These are phyloP conservation scores for Euphorbia schlechtendalii DNA, from an alignment of 441 rosid species.

Conservation along the genomic window DNA sequence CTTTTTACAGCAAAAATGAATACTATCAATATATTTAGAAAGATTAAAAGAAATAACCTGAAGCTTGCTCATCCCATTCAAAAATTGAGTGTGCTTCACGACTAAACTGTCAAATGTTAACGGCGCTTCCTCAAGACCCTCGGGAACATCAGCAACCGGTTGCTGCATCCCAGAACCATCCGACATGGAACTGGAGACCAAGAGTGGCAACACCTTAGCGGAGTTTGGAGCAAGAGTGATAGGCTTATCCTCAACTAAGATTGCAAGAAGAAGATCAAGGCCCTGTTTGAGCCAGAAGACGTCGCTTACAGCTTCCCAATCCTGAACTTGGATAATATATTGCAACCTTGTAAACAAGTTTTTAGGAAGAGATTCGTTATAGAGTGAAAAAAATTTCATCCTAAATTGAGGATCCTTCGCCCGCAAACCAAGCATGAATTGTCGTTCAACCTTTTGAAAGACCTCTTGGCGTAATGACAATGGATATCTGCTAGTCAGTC, in stretches of 20 bases:
- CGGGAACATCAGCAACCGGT: conserved; percentile 49
- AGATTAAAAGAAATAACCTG: conserved; percentile 44
- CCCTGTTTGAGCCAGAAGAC: conserved; percentile 99
- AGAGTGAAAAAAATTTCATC: conserved; percentile 77
- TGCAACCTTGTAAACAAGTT: conserved; percentile 76
- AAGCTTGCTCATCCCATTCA: conserved; percentile 77
- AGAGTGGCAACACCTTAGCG: conserved; percentile 75
- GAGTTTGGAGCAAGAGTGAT: conserved; percentile 95
- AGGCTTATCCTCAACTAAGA: conserved; percentile 78
- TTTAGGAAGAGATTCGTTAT: conserved; percentile 82
- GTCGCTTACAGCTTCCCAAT: conserved; percentile 98
- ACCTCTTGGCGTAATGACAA: conserved; percentile 76
- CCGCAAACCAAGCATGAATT: conserved; percentile 93
- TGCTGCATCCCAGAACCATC: conserved; percentile 56
- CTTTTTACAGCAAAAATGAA: too few relatives aligned
- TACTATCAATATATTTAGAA: not conserved
- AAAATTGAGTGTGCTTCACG: conserved; percentile 78
- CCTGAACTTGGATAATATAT: conserved; percentile 80
- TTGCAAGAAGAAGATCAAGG: conserved; percentile 93
- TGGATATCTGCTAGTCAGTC: conserved; percentile 50
- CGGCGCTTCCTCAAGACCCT: conserved; percentile 65
- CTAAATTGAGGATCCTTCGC: conserved; percentile 94
- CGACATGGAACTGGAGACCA: conserved; percentile 43
- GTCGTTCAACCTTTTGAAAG: conserved; percentile 93
- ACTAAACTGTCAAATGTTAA: conserved; percentile 70